Conservation (phyloP, 176 grass and related monocot genomes). For the Tuctoria greenei region DNA sequence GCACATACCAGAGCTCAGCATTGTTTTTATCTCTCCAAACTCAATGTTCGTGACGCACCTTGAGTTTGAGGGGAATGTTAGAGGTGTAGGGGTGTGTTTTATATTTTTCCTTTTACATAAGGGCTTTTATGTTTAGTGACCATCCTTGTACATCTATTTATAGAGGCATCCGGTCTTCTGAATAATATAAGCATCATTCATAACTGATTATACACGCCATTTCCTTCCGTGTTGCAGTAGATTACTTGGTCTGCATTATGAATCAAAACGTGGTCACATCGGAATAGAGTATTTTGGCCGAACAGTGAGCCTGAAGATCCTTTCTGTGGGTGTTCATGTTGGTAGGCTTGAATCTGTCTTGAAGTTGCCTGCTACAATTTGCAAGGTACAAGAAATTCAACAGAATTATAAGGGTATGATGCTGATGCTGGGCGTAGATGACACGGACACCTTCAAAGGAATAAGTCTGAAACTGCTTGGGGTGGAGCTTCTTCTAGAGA, state of each 20-base stretch:
- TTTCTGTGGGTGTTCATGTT: slow-evolving; percentile 82
- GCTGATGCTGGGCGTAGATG: slow-evolving; percentile 77
- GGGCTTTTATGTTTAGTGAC: no score
- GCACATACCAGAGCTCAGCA: no score
- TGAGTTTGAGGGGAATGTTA: no score
- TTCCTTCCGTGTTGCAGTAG: slow-evolving; percentile 93
- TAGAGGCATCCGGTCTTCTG: no score
- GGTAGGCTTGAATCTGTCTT: slow-evolving; percentile 66
- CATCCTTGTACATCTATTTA: no score
- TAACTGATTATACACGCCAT: slow-evolving; percentile 90
- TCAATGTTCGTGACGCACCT: no score
- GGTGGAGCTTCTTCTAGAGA: slow-evolving; percentile 72
- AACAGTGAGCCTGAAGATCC: slow-evolving; percentile 82
- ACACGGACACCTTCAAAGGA: slow-evolving; percentile 92
- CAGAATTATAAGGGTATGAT: slow-evolving; percentile 64
- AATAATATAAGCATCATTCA: no score
- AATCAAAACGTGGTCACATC: slow-evolving; percentile 92
- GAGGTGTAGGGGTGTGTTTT: no score
- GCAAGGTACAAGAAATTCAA: slow-evolving; percentile 75
- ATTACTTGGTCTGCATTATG: slow-evolving; percentile 78
- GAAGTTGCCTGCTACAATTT: slow-evolving; percentile 56
- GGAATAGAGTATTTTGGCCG: slow-evolving; percentile 88
- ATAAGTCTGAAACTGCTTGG: slow-evolving; percentile 84
- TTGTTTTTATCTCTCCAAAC: no score
- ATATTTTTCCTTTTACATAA: no score